phyloP scores from a whole-genome alignment of 805 yeast species.

The Nakazawaea holstii region DNA sequence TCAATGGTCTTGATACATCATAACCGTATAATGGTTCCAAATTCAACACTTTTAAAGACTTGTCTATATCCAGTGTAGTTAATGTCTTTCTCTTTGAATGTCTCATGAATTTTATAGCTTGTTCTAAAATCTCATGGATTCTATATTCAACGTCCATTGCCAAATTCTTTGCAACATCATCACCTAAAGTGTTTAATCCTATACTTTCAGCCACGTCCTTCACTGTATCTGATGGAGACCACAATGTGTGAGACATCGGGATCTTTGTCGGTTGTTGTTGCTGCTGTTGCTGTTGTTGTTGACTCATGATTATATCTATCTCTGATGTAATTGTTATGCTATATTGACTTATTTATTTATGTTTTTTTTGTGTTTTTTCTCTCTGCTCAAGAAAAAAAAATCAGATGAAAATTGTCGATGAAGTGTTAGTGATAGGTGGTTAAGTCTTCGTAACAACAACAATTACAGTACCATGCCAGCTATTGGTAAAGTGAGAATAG shows the following conservation, averaged over 20 bases:
- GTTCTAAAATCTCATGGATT: conserved; percentile 90
- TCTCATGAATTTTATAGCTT: conserved; percentile 93
- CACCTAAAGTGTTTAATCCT: conserved; percentile 73
- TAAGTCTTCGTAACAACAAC: too few species aligned
- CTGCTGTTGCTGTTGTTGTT: conserved; percentile 2
- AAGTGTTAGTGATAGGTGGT: too few species aligned
- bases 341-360: too few species aligned
- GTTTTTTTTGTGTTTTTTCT: not conserved
- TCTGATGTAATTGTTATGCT: not conserved
- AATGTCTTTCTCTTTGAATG: conserved; percentile 83
- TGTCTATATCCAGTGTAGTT: conserved; percentile 74
- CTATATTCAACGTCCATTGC: conserved; percentile 99
- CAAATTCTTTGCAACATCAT: conserved; percentile 87
- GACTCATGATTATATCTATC: not conserved
- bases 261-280: conserved; percentile 25
- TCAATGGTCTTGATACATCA: conserved; percentile 62
- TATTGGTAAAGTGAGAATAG: not conserved
- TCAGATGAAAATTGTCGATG: too few species aligned
- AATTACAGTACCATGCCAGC: too few species aligned
- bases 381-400: too few species aligned
- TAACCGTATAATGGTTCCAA: conserved; percentile 94
- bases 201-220: conserved; percentile 92
- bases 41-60: conserved; percentile 79
- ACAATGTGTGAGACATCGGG: conserved; percentile 79
- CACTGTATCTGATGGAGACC: conserved; percentile 98